phyloP scores from a whole-genome alignment of 345 rosid species.

The Salix koriyanagi region DNA sequence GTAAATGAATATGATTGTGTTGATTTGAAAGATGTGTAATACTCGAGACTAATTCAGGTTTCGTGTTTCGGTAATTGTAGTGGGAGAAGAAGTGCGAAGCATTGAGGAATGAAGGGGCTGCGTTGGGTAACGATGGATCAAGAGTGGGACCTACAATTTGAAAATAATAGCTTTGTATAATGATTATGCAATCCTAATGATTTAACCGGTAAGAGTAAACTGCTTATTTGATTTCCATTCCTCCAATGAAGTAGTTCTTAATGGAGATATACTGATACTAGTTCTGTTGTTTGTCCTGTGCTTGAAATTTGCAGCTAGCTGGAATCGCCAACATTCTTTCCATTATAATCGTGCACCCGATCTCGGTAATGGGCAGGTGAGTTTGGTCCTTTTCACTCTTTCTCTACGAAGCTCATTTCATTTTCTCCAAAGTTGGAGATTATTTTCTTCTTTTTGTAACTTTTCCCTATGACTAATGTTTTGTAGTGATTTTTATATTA shows the following conservation, averaged over 20 bases:
- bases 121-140: constrained; percentile 33
- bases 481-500: neutral
- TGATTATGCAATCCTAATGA: constrained; percentile 27
- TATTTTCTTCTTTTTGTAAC: neutral
- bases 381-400: constrained; percentile 15
- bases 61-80: constrained; percentile 32
- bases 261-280: constrained; percentile 10
- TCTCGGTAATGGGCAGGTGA: constrained; percentile 32
- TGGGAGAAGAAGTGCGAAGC: constrained; percentile 64
- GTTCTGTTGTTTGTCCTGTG: constrained; percentile 13
- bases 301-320: constrained; percentile 28
- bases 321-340: constrained; percentile 25
- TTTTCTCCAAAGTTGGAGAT: neutral
- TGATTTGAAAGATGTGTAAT: neutral
- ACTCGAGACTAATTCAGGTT: neutral
- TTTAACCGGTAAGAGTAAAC: constrained; percentile 26
- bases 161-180: constrained; percentile 36
- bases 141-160: constrained; percentile 42
- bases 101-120: constrained; percentile 39
- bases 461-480: neutral
- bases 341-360: constrained; percentile 13
- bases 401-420: neutral
- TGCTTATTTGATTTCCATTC: constrained; percentile 3
- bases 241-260: constrained; percentile 4
- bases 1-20: neutral